Base-by-base conservation (phyloP, 2,329 filamentous ascomycete genomes). In the Microsporum ferrugineum region DNA sequence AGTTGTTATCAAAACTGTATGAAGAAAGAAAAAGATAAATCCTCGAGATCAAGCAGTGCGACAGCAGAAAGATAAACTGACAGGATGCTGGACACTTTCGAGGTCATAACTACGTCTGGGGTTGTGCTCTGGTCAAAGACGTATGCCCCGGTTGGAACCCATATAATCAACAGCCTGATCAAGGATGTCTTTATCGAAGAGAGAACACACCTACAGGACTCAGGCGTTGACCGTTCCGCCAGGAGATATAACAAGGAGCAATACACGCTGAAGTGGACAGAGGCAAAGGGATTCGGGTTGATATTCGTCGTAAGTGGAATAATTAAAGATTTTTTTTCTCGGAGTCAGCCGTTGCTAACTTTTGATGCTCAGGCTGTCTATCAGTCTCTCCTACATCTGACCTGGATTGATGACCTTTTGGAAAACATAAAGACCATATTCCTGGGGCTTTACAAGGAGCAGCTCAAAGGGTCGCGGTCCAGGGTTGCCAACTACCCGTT, bases 101-200 rank as follows among this genome's bases (percentile, higher is more conserved):
- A 99, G 76, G 94, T 99, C 66, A 77, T 99, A 64, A 96, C 92
- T 63, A 95, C 92, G 41, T 95, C 91, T 2, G 94, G 94, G 61
- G 91, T 99, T 65, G 94, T 99, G 62, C 84, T 99, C 60, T 99
- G 94, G 94, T 96, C 92, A 64, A 87, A 88, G 72, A 87, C 85
- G 31, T 96, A 92, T 73, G 85, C 87, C 60, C 82, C 87, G 1
- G 85, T 95, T 71, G 91, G 85, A 72, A 83, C 88, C 49, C 85
- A 88, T 68, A 81, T 96, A 66, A 86, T 99, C 79, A 96, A 99
- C 79, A 88, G 84, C 78, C 87, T 99, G 74, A 96, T 99, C 76
- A 86, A 87, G 73, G 91, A 97, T 75, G 89, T 96, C 71, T 96
- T 99, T 73, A 96, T 99, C 71, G 94, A 99, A 77, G 92, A 96